These are phyloP conservation scores for Candida insectorum DNA, from an alignment of 805 yeast genomes.

Conservation along the genomic window DNA sequence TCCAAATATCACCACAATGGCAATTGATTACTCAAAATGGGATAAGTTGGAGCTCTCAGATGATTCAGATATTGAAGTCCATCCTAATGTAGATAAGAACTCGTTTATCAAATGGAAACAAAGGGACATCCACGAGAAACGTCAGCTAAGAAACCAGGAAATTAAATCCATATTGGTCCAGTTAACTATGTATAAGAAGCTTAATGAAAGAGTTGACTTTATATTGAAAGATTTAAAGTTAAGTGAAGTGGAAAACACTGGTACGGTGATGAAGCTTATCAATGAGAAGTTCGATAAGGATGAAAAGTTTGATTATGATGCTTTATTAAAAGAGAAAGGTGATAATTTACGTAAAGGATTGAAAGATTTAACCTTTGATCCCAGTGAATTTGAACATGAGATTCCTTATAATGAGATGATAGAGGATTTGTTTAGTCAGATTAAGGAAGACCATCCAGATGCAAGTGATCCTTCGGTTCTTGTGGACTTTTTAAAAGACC, in stretches of 20 bases:
- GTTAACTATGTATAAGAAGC: slow-evolving; percentile 71
- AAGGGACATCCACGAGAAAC: slow-evolving; percentile 92
- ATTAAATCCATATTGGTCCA: slow-evolving; percentile 75
- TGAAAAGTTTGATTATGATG: slow-evolving; percentile 52
- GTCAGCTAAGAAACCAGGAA: slow-evolving; percentile 75
- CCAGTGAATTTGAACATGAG: slow-evolving; percentile 37
- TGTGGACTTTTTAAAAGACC: slow-evolving; percentile 46
- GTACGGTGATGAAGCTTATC: slow-evolving; percentile 37
- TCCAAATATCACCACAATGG: too few relatives aligned
- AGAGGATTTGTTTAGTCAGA: slow-evolving; percentile 80
- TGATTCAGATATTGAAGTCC: slow-evolving; percentile 96
- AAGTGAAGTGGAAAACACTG: slow-evolving; percentile 31
- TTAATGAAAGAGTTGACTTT: slow-evolving; percentile 70
- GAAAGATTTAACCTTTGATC: slow-evolving; percentile 32
- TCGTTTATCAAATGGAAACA: slow-evolving; percentile 97
- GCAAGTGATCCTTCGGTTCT: slow-evolving; percentile 36
- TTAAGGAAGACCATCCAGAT: slow-evolving; percentile 57
- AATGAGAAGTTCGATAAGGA: slow-evolving; percentile 50
- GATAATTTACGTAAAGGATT: slow-evolving; percentile 45
- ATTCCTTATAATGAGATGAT: slow-evolving; percentile 89
- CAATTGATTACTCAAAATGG: slow-evolving; percentile 96
- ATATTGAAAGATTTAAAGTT: slow-evolving; percentile 45
- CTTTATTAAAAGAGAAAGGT: slow-evolving; percentile 32
- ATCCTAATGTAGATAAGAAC: slow-evolving; percentile 92
- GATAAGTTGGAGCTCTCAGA: slow-evolving; percentile 94